A percentile compares a stretch with the other conserved stretches of the same genome.
Evolutionary conservation across 768 basidiomycete species (phyloP).

Genomic region (Paxillus ammoniavirescens): DNA sequence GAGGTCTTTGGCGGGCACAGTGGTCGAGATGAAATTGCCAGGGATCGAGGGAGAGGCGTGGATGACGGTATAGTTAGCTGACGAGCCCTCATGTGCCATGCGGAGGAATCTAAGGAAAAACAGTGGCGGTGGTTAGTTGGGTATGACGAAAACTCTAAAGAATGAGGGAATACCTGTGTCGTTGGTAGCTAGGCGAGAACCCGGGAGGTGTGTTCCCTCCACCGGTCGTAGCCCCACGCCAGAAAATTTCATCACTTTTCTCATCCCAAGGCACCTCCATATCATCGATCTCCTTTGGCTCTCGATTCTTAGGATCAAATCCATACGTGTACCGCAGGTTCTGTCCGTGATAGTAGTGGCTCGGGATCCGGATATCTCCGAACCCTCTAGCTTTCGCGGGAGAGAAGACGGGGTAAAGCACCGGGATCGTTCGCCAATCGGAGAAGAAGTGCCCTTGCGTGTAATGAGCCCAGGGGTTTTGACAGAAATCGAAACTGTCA

Average conservation of each 20-base stretch:
- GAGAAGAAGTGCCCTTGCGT: conserved; percentile 96
- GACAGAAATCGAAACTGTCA: conserved; percentile 75
- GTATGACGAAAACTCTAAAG: conserved; percentile 3
- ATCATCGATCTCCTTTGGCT: conserved; percentile 73
- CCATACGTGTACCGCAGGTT: conserved; percentile 85
- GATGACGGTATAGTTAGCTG: conserved; percentile 58
- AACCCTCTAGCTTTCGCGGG: conserved; percentile 87
- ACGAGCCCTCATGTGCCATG: conserved; percentile 58
- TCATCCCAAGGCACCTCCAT: conserved; percentile 90
- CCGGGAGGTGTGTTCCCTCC: conserved; percentile 87
- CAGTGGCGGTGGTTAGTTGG: not conserved
- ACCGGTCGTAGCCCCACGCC: conserved; percentile 95
- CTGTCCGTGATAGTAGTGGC: conserved; percentile 92
- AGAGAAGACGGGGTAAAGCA: conserved; percentile 91
- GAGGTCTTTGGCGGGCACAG: conserved; percentile 56
- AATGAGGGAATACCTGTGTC: conserved; percentile 61
- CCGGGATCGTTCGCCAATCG: conserved; percentile 88
- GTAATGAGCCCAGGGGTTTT: conserved; percentile 77
- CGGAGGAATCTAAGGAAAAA: conserved; percentile 56
- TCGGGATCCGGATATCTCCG: conserved; percentile 89
- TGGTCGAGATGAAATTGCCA: conserved; percentile 55
- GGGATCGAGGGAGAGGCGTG: conserved; percentile 67
- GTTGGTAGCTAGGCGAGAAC: conserved; percentile 78
- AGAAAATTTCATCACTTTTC: conserved; percentile 87
- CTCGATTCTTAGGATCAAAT: conserved; percentile 77